phyloP scores from a whole-genome alignment of 257 asterid genomes.

The Leptodermis oblonga region DNA sequence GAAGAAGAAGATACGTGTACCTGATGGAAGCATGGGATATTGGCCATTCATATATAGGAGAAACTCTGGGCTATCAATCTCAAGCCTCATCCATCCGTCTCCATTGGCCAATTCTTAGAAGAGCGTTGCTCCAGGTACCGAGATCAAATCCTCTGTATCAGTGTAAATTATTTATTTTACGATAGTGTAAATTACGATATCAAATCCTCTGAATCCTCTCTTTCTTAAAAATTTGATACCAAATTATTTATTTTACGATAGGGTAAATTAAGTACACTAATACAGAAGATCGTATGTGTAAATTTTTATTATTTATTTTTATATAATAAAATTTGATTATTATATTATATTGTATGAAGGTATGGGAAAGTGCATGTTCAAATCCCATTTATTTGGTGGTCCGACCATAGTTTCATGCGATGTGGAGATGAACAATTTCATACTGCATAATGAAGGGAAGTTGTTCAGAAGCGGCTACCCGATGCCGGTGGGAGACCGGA shows the following conservation, averaged over 20 bases:
- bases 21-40: slow-evolving; percentile 51
- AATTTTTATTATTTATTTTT: too few species aligned
- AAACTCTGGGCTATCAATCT: slow-evolving; percentile 62
- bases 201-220: too few species aligned
- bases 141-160: too few species aligned
- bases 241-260: too few species aligned
- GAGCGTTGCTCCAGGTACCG: slow-evolving; percentile 44
- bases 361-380: slow-evolving; percentile 65
- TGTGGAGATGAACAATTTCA: slow-evolving; percentile 43
- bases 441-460: slow-evolving; percentile 67
- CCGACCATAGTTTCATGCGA: slow-evolving; percentile 80
- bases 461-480: slow-evolving; percentile 61
- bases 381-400: slow-evolving; percentile 56
- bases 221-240: too few species aligned
- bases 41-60: slow-evolving; percentile 65
- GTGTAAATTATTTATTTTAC: too few species aligned
- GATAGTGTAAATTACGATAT: too few species aligned
- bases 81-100: slow-evolving; percentile 54
- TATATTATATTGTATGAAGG: too few species aligned
- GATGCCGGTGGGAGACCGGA: slow-evolving; percentile 48
- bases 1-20: slow-evolving; percentile 20
- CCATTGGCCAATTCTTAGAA: slow-evolving; percentile 49
- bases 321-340: too few species aligned
- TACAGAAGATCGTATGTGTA: background rate
- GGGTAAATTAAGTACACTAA: too few species aligned